Conservation (phyloP, 2,329 filamentous ascomycete species). For the Penicillium rolfsii region DNA sequence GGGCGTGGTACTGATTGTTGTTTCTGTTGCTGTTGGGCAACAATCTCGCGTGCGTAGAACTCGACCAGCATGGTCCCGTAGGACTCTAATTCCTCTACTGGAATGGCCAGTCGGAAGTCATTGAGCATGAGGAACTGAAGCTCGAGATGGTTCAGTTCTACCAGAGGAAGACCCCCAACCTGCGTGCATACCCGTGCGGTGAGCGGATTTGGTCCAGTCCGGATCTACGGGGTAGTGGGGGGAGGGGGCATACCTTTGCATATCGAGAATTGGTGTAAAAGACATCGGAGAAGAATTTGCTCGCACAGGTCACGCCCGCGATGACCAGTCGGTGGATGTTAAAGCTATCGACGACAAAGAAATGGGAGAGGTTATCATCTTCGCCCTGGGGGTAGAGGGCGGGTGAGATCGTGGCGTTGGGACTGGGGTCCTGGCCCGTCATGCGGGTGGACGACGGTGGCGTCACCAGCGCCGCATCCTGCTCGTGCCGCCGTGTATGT, state of each 20-base stretch:
- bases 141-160: slow-evolving; percentile 93
- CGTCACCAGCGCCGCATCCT: slow-evolving; percentile 39
- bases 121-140: slow-evolving; percentile 94
- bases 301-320: slow-evolving; percentile 94
- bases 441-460: slow-evolving; percentile 42
- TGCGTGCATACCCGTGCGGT: slow-evolving; percentile 44
- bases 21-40: slow-evolving; percentile 61
- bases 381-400: slow-evolving; percentile 43
- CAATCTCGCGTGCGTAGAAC: slow-evolving; percentile 91
- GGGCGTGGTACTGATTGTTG: slow-evolving; percentile 29
- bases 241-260: slow-evolving; percentile 74
- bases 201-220: slow-evolving; percentile 2
- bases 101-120: slow-evolving; percentile 90
- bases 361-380: slow-evolving; percentile 64
- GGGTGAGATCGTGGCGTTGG: slow-evolving; percentile 39
- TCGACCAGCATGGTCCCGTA: slow-evolving; percentile 99
- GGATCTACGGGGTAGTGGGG: neutral
- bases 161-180: slow-evolving; percentile 90
- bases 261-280: slow-evolving; percentile 99
- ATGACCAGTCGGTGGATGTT: slow-evolving; percentile 98
- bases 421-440: slow-evolving; percentile 39
- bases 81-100: slow-evolving; percentile 92
- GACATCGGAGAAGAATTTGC: slow-evolving; percentile 98
- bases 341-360: slow-evolving; percentile 97
- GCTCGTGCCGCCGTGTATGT: slow-evolving; percentile 24